Evolutionary conservation across 257 asterid genomes (phyloP).

Genomic region (Solanum paucissectum): DNA sequence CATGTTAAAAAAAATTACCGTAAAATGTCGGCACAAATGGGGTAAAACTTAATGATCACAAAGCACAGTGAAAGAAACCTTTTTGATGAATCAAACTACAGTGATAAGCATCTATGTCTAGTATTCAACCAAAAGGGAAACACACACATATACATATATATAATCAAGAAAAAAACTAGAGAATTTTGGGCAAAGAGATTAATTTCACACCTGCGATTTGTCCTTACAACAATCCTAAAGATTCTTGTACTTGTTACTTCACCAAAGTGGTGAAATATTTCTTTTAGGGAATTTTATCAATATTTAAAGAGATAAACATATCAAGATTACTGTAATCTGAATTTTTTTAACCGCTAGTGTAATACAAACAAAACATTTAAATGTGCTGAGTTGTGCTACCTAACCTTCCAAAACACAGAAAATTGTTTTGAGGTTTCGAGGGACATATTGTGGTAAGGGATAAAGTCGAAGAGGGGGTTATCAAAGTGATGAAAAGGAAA

Average conservation of each 20-base stretch:
- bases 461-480: neutral
- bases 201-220: neutral
- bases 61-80: neutral
- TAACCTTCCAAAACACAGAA: neutral
- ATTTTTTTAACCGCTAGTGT: neutral
- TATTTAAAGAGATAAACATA: neutral
- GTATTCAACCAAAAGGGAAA: neutral
- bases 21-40: neutral
- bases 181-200: neutral
- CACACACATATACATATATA: neutral
- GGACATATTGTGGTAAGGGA: neutral
- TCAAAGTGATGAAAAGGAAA: neutral
- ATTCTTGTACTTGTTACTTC: neutral
- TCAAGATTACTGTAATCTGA: neutral
- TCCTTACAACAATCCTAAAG: neutral
- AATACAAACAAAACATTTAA: neutral
- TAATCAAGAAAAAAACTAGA: neutral
- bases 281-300: neutral
- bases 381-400: neutral
- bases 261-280: neutral
- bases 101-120: neutral
- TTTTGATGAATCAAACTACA: no score
- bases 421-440: no score
- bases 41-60: no score
- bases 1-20: no score